phyloP scores from a whole-genome alignment of 331 rosid species.

The Dryas integrifolia region DNA sequence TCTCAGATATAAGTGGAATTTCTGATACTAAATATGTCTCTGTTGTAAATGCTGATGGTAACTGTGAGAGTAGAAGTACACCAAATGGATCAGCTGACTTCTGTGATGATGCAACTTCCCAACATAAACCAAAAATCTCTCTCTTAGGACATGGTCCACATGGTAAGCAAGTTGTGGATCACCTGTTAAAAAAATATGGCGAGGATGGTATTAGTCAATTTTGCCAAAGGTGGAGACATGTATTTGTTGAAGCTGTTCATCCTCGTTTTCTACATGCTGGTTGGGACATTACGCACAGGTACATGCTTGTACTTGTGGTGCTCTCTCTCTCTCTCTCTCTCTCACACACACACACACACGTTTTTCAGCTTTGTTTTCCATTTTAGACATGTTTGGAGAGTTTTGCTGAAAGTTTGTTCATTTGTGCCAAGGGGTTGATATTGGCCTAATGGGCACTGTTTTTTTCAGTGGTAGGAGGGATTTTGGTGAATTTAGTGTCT shows the following conservation, averaged over 20 bases:
- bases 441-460: slow-evolving; percentile 35
- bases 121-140: slow-evolving; percentile 61
- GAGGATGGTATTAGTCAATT: slow-evolving; percentile 71
- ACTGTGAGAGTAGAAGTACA: slow-evolving; percentile 24
- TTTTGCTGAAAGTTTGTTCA: slow-evolving; percentile 40
- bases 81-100: slow-evolving; percentile 33
- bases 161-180: slow-evolving; percentile 87
- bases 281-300: slow-evolving; percentile 97
- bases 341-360: too few species aligned
- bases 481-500: slow-evolving; percentile 80
- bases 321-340: too few species aligned
- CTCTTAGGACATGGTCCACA: slow-evolving; percentile 97
- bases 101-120: slow-evolving; percentile 32
- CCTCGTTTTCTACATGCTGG: slow-evolving; percentile 91
- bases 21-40: slow-evolving; percentile 25
- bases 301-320: slow-evolving; percentile 13
- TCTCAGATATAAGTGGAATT: slow-evolving; percentile 25
- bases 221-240: slow-evolving; percentile 95
- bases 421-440: slow-evolving; percentile 58
- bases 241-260: slow-evolving; percentile 67
- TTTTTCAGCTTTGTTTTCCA: background rate
- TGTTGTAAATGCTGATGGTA: slow-evolving; percentile 30
- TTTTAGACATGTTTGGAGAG: background rate
- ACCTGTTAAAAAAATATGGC: slow-evolving; percentile 61
- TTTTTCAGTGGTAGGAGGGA: slow-evolving; percentile 84